Conservation (phyloP, 257 asterid genomes). For the Prunella vulgaris region DNA sequence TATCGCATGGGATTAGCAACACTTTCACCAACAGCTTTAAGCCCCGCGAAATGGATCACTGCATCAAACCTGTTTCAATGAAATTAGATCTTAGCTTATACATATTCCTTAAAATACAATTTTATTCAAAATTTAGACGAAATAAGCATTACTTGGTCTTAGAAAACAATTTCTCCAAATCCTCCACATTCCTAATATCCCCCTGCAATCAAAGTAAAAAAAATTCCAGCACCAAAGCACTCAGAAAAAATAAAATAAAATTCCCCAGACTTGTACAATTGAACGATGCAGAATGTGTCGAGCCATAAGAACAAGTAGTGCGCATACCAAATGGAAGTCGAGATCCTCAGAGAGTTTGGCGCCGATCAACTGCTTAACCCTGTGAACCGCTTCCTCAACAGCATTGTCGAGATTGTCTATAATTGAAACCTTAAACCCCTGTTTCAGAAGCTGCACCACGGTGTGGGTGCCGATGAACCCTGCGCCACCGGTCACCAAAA, state of each 20-base stretch:
- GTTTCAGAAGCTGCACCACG: conserved; percentile 66
- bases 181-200: conserved; percentile 77
- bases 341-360: conserved; percentile 59
- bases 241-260: background rate
- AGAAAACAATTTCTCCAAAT: conserved; percentile 81
- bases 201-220: conserved; percentile 54
- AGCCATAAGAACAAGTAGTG: background rate
- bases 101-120: background rate
- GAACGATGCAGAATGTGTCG: background rate
- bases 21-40: conserved; percentile 96
- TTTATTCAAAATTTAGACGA: too few species aligned
- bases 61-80: conserved; percentile 60
- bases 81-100: background rate
- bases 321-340: conserved; percentile 56
- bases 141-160: conserved; percentile 49
- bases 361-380: conserved; percentile 57
- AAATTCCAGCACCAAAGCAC: background rate
- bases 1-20: conserved; percentile 80
- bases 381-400: conserved; percentile 62
- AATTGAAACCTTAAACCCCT: conserved; percentile 67
- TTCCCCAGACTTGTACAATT: background rate
- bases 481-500: conserved; percentile 94
- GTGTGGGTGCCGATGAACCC: conserved; percentile 98
- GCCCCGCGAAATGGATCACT: conserved; percentile 95
- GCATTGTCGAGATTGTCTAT: conserved; percentile 82